Percentiles rank a stretch among this genome's conserved stretches.
These are phyloP conservation scores for Emergomyces africanus DNA, from an alignment of 2,329 filamentous ascomycete genomes.

Conservation along the genomic window DNA sequence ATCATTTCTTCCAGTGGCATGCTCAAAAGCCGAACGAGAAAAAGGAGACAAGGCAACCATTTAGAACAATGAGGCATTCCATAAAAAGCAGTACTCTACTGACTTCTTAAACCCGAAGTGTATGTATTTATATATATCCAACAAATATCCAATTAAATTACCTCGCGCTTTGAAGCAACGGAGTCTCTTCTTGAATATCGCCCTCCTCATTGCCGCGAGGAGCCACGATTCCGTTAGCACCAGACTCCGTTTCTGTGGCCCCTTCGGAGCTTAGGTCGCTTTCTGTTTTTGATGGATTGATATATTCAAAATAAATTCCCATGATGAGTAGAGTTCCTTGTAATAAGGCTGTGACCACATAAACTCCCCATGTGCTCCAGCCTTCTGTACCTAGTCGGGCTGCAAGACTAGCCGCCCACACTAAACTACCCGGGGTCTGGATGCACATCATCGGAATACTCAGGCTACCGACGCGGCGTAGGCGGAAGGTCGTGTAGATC, in stretches of 20 bases:
- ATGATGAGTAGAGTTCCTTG: slow-evolving; percentile 71
- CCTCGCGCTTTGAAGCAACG: slow-evolving; percentile 9
- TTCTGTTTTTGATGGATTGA: slow-evolving; percentile 34
- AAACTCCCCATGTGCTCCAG: slow-evolving; percentile 95
- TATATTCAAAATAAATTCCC: slow-evolving; percentile 57
- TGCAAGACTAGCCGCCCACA: slow-evolving; percentile 78
- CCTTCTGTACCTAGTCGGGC: slow-evolving; percentile 65
- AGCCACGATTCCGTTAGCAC: neutral
- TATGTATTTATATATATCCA: neutral
- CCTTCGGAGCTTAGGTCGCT: slow-evolving; percentile 10
- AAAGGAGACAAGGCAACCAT: neutral
- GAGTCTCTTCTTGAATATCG: slow-evolving; percentile 12
- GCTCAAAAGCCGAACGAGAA: neutral
- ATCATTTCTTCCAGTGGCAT: neutral
- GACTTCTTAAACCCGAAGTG: neutral
- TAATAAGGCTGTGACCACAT: slow-evolving; percentile 70
- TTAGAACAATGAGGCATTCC: neutral
- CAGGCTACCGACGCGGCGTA: slow-evolving; percentile 79
- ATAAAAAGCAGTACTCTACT: neutral
- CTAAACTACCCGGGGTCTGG: slow-evolving; percentile 81
- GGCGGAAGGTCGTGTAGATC: slow-evolving; percentile 76
- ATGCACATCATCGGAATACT: slow-evolving; percentile 98
- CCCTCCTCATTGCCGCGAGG: slow-evolving; percentile 4
- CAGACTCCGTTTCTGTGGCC: neutral
- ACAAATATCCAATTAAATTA: neutral